Conservation (phyloP, 148 eudicot species). For the Chenopodium berlandieri region DNA sequence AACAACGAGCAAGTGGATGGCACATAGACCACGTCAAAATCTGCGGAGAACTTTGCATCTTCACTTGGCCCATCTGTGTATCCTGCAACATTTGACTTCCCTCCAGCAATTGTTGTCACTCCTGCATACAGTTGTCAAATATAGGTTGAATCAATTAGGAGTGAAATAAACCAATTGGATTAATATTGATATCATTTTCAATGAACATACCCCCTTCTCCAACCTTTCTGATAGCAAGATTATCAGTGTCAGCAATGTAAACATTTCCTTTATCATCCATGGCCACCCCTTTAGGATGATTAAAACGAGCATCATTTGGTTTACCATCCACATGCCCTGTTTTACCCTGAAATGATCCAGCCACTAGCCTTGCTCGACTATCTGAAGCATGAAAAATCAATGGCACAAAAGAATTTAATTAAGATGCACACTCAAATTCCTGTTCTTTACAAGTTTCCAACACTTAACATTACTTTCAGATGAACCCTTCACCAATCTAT, state of each 20-base stretch:
- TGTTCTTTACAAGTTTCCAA: not conserved
- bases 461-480: not conserved
- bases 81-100: conserved; percentile 90
- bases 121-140: conserved; percentile 43
- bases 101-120: conserved; percentile 99
- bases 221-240: conserved; percentile 90
- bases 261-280: conserved; percentile 97
- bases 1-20: conserved; percentile 82
- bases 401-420: not conserved
- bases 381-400: conserved; percentile 46
- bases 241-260: conserved; percentile 87
- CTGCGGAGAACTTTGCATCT: conserved; percentile 83
- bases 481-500: not conserved
- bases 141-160: too few species aligned
- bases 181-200: not conserved
- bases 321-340: conserved; percentile 99
- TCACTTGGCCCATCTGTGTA: conserved; percentile 98
- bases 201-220: conserved; percentile 76
- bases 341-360: conserved; percentile 96
- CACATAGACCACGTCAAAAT: conserved; percentile 89
- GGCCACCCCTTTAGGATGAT: conserved; percentile 85
- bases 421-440: not conserved
- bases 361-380: conserved; percentile 92
- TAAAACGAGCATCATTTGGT: conserved; percentile 90
- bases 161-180: not conserved